phyloP scores from a whole-genome alignment of 768 basidiomycete genomes.

The Pisolithus sp. region DNA sequence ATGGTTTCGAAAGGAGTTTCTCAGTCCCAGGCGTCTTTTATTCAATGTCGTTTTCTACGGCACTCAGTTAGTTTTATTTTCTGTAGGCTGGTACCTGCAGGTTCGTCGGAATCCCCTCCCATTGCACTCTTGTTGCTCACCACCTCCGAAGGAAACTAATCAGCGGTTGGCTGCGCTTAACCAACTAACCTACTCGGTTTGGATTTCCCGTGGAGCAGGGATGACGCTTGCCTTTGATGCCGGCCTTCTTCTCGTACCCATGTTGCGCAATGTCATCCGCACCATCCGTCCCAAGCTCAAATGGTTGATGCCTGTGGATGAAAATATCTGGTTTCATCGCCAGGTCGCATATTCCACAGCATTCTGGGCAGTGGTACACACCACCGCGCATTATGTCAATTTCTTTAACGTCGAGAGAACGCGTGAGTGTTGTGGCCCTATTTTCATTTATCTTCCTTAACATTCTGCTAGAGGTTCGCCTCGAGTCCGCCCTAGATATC shows the following conservation, averaged over 20 bases:
- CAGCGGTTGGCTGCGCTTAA: conserved; percentile 68
- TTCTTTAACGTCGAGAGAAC: conserved; percentile 87
- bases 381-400: conserved; percentile 90
- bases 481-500: conserved; percentile 70
- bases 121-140: neutral
- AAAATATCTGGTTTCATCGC: conserved; percentile 94
- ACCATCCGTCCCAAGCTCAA: conserved; percentile 71
- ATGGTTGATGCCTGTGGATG: conserved; percentile 89
- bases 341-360: conserved; percentile 93
- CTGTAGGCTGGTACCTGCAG: conserved; percentile 86
- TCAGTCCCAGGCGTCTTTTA: conserved; percentile 52
- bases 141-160: conserved; percentile 47
- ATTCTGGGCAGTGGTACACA: conserved; percentile 90
- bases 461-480: conserved; percentile 60
- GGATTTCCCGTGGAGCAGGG: conserved; percentile 88
- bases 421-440: conserved; percentile 43
- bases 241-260: conserved; percentile 78
- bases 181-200: conserved; percentile 74
- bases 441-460: neutral
- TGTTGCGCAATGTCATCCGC: conserved; percentile 85
- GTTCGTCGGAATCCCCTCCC: conserved; percentile 26
- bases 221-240: conserved; percentile 86
- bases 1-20: conserved; percentile 72
- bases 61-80: conserved; percentile 65
- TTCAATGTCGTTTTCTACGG: conserved; percentile 83